These are phyloP conservation scores for Saprolegnia diclina DNA, from an alignment of 352 stramenopile species.

Conservation along the genomic window DNA sequence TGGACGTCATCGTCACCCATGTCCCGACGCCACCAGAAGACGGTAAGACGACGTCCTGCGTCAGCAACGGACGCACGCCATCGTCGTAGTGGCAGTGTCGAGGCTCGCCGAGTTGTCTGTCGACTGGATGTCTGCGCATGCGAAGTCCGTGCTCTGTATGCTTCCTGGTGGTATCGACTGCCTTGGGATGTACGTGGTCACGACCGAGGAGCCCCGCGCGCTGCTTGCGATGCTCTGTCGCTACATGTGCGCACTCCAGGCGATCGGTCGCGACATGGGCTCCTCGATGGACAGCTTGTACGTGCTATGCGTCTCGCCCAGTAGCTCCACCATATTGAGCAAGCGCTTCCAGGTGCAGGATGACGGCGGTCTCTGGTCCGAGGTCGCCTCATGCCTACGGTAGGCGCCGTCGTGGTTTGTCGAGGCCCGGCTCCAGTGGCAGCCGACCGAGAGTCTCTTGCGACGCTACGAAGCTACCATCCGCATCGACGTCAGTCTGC, in stretches of 20 bases:
- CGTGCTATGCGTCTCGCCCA: not conserved
- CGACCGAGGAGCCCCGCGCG: not conserved
- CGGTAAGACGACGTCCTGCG: not conserved
- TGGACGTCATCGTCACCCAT: constrained; percentile 1
- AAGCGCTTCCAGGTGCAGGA: too few species aligned
- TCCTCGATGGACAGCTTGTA: not conserved
- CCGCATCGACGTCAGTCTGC: not conserved
- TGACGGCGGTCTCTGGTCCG: not conserved
- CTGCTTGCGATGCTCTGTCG: not conserved
- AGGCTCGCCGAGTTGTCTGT: constrained; percentile 14
- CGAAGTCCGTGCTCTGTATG: constrained; percentile 9
- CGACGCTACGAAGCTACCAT: not conserved
- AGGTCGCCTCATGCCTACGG: not conserved
- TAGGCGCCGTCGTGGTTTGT: not conserved
- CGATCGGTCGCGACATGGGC: not conserved
- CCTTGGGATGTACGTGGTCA: constrained; percentile 20
- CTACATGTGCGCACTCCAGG: not conserved
- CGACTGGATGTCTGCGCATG: constrained; percentile 23
- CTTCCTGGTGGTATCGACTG: constrained; percentile 23
- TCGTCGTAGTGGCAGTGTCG: not conserved
- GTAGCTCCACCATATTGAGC: too few species aligned
- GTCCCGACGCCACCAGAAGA: constrained; percentile 18
- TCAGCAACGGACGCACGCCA: not conserved
- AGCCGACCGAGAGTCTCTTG: not conserved
- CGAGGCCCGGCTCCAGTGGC: not conserved